phyloP scores from a whole-genome alignment of 495 filamentous ascomycete genomes.

The Xylaria telfairii region DNA sequence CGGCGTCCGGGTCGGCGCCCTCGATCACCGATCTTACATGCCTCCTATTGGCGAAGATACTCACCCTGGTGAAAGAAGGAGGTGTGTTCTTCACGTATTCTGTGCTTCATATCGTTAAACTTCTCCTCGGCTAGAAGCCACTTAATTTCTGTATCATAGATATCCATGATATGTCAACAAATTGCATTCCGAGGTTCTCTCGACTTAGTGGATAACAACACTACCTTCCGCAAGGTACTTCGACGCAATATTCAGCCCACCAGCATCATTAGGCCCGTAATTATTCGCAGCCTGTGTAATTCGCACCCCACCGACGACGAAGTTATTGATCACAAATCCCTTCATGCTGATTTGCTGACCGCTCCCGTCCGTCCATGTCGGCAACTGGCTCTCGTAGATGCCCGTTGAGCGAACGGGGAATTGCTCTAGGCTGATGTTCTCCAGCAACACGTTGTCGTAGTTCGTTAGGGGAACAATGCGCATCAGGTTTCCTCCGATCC shows the following conservation, averaged over 20 bases:
- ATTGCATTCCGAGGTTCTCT: neutral
- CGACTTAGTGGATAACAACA: neutral
- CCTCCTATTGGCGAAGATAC: too few relatives aligned
- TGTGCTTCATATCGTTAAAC: too few relatives aligned
- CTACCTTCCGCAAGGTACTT: neutral
- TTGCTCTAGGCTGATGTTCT: slow-evolving; percentile 26
- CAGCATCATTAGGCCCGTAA: neutral
- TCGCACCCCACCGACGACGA: neutral
- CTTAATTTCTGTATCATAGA: neutral
- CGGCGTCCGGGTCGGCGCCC: too few relatives aligned
- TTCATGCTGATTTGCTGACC: neutral
- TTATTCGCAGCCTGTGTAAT: slow-evolving; percentile 12
- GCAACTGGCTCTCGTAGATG: slow-evolving; percentile 4
- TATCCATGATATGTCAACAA: neutral
- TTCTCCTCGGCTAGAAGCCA: too few relatives aligned
- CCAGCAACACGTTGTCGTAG: slow-evolving; percentile 15
- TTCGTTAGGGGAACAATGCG: slow-evolving; percentile 25
- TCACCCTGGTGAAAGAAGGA: neutral
- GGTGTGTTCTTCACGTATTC: neutral
- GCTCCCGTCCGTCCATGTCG: neutral
- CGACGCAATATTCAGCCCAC: neutral
- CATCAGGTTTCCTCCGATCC: slow-evolving; percentile 14
- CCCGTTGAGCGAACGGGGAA: neutral
- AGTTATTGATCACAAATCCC: slow-evolving; percentile 1
- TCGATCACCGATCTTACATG: neutral